Base-by-base conservation (phyloP, 495 filamentous ascomycete species). In the Symbiotaphrina buchneri region DNA sequence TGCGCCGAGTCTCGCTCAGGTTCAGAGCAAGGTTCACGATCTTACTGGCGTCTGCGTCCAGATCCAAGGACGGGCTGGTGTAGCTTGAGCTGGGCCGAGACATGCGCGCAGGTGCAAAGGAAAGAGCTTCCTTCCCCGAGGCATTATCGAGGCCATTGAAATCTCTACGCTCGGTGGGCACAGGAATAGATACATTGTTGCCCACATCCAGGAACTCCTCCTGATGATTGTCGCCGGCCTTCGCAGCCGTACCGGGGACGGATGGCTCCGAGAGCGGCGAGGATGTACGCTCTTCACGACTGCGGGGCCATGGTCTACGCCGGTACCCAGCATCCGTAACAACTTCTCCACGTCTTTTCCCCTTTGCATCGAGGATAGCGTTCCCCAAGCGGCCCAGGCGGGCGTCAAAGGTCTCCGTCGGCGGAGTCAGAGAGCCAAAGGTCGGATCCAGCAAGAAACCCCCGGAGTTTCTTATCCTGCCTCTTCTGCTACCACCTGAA, bases 11-110 rank as follows among this genome's bases (percentile, higher is more conserved):
- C 44, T 92, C 79, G 53, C 76, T 91, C 30, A 94, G 51, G 43
- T 74, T 85, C 45, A 94, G 52, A 1, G 84, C 84, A 49, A 94
- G 71, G 42, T 76, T 82, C 22, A 94, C 79, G 35, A 94, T 84
- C 47, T 91, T 76, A 13, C 76, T 59, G 14, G 80, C 71, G 40
- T 94, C 81, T 11, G 65, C 53, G 49, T 82, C 75, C 8, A 76
- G 42, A 36, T 4, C 31, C 10, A 17, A 5, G 6, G 29, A 32
- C 14, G 30, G 13, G 30, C 15, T 27, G 3, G 28, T n/a, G n/a
- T n/a, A n/a, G n/a, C n/a, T n/a, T n/a, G n/a, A n/a, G n/a, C n/a
- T n/a, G n/a, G n/a, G n/a, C n/a, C n/a, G n/a, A n/a, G n/a, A n/a
- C n/a, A n/a, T n/a, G n/a, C n/a, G n/a, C n/a, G n/a, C n/a, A n/a